Evolutionary conservation across 495 filamentous ascomycete genomes (phyloP).

Genomic region (Symbiotaphrina buchneri): DNA sequence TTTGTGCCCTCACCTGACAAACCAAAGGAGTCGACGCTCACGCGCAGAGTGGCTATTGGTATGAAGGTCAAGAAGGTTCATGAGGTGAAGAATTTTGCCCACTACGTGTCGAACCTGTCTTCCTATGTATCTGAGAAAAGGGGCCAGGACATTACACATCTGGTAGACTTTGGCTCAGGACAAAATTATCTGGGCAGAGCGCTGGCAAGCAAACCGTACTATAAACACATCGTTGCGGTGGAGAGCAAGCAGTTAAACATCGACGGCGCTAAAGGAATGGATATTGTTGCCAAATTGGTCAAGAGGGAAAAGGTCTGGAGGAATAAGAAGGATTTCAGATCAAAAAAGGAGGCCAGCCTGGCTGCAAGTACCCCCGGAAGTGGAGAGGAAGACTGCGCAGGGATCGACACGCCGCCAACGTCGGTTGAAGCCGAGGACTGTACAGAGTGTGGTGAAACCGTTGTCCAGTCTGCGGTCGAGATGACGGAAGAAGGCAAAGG

Average conservation of each 20-base stretch:
- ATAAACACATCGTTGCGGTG: constrained; percentile 70
- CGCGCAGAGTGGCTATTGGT: constrained; percentile 52
- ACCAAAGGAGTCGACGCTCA: constrained; percentile 16
- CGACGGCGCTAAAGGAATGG: constrained; percentile 58
- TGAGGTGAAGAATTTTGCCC: constrained; percentile 49
- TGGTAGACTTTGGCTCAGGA: constrained; percentile 88
- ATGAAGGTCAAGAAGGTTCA: constrained; percentile 96
- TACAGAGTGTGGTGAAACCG: too few relatives aligned
- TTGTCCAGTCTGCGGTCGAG: too few relatives aligned
- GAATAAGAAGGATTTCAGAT: constrained; percentile 53
- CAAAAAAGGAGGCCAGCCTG: constrained; percentile 16
- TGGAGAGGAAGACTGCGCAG: not conserved
- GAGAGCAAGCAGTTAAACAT: constrained; percentile 77
- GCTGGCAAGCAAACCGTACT: constrained; percentile 64
- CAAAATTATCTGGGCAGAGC: constrained; percentile 89
- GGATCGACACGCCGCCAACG: not conserved
- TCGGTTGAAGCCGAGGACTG: not conserved
- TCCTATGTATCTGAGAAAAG: constrained; percentile 6
- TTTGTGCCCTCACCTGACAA: constrained; percentile 15
- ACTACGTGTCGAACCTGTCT: constrained; percentile 29
- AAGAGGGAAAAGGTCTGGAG: constrained; percentile 41
- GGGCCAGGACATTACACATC: constrained; percentile 40
- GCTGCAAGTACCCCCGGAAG: constrained; percentile 11
- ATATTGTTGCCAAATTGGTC: constrained; percentile 48
- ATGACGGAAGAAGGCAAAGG: too few relatives aligned